phyloP scores from a whole-genome alignment of 306 rosid genomes.

The Prunus mume region DNA sequence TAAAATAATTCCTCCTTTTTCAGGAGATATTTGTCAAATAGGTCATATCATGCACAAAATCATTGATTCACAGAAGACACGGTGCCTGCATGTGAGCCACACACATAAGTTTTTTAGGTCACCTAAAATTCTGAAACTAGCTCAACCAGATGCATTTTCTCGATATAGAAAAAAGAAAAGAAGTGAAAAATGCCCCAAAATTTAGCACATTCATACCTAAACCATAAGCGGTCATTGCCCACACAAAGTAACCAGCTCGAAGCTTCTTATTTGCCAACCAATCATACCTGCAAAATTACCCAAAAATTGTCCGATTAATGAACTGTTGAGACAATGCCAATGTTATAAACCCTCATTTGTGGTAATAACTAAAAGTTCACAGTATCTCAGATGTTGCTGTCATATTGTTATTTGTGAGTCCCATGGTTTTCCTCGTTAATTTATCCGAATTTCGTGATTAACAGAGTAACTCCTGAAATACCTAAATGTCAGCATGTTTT shows the following conservation, averaged over 20 bases:
- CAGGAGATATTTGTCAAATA: not conserved
- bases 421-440: slow-evolving; percentile 10
- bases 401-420: slow-evolving; percentile 4
- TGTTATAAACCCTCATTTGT: slow-evolving; percentile 10
- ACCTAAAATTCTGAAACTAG: not conserved
- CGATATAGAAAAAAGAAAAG: not conserved
- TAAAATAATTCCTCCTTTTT: not conserved
- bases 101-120: not conserved
- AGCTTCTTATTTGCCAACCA: slow-evolving; percentile 90
- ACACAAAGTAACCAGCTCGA: slow-evolving; percentile 76
- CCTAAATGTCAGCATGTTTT: not conserved
- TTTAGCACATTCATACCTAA: slow-evolving; percentile 59
- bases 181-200: not conserved
- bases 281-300: slow-evolving; percentile 63
- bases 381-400: not conserved
- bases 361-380: not conserved
- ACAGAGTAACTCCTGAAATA: not conserved
- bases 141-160: slow-evolving; percentile 1
- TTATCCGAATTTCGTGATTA: not conserved
- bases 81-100: no score
- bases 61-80: no score
- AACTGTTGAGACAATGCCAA: slow-evolving; percentile 3
- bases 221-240: slow-evolving; percentile 99
- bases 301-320: slow-evolving; percentile 21
- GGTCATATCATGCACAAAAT: not conserved